phyloP scores from a whole-genome alignment of 805 yeast genomes.

The Ogataea degrootiae region DNA sequence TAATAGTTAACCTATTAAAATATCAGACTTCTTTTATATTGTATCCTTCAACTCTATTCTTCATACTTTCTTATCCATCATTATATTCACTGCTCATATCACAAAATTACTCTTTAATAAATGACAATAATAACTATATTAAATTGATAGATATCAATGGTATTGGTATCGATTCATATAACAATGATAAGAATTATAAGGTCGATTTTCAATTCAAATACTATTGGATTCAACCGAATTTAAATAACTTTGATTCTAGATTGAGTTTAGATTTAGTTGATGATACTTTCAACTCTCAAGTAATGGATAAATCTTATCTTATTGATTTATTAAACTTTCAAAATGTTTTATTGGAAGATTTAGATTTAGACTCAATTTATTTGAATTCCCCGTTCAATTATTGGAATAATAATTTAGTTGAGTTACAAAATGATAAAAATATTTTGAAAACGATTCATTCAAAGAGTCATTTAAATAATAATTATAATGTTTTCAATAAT shows the following conservation, averaged over 20 bases:
- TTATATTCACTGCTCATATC: conserved; percentile 32
- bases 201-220: conserved; percentile 28
- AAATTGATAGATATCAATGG: conserved; percentile 15
- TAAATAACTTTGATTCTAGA: conserved; percentile 19
- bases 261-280: conserved; percentile 9
- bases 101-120: conserved; percentile 7
- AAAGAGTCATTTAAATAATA: conserved; percentile 14
- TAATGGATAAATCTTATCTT: conserved; percentile 34
- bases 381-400: conserved; percentile 38
- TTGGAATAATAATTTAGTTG: conserved; percentile 35
- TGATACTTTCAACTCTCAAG: conserved; percentile 13
- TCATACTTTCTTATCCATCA: conserved; percentile 46
- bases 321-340: conserved; percentile 33
- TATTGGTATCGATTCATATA: neutral
- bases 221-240: conserved; percentile 29
- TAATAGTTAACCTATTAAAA: conserved; percentile 24
- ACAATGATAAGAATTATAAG: neutral
- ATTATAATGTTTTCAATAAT: conserved; percentile 33
- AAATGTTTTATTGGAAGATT: conserved; percentile 23
- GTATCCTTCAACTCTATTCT: conserved; percentile 43
- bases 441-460: conserved; percentile 37
- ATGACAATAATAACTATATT: conserved; percentile 8
- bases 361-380: conserved; percentile 12
- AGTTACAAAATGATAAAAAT: conserved; percentile 29
- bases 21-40: conserved; percentile 41